Evolutionary conservation across 2,329 filamentous ascomycete genomes (phyloP).

Genomic region (Cadophora malorum): DNA sequence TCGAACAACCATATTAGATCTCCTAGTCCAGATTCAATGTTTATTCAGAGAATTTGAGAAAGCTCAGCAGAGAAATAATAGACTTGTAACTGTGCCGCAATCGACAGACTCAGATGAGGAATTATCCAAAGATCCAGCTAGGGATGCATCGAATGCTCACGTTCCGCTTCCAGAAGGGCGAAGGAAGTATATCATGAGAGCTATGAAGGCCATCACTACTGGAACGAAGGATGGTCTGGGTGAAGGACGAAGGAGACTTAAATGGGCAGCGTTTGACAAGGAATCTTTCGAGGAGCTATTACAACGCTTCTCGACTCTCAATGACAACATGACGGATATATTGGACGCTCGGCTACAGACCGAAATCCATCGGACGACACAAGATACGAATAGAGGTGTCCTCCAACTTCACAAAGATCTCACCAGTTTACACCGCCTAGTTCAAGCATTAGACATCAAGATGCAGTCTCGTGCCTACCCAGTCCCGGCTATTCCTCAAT

Average conservation of each 20-base stretch:
- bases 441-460: constrained; percentile 53
- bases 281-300: constrained; percentile 53
- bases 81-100: constrained; percentile 46
- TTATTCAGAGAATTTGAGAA: constrained; percentile 55
- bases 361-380: constrained; percentile 55
- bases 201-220: constrained; percentile 49
- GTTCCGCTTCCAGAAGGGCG: constrained; percentile 52
- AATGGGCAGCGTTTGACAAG: constrained; percentile 56
- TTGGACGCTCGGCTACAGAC: constrained; percentile 54
- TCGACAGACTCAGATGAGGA: constrained; percentile 42
- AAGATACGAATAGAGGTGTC: constrained; percentile 56
- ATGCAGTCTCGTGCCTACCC: constrained; percentile 45
- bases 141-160: constrained; percentile 52
- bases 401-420: constrained; percentile 56
- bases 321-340: constrained; percentile 56
- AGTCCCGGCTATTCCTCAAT: constrained; percentile 22
- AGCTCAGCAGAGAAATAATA: constrained; percentile 50
- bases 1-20: constrained; percentile 55
- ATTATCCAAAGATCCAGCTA: constrained; percentile 46
- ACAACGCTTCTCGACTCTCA: constrained; percentile 52
- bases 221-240: constrained; percentile 45
- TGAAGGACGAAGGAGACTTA: constrained; percentile 44
- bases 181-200: constrained; percentile 52
- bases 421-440: constrained; percentile 53
- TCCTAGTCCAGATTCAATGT: constrained; percentile 55